Base-by-base conservation (phyloP, 495 filamentous ascomycete species). In the Staphylotrichum longicolle region DNA sequence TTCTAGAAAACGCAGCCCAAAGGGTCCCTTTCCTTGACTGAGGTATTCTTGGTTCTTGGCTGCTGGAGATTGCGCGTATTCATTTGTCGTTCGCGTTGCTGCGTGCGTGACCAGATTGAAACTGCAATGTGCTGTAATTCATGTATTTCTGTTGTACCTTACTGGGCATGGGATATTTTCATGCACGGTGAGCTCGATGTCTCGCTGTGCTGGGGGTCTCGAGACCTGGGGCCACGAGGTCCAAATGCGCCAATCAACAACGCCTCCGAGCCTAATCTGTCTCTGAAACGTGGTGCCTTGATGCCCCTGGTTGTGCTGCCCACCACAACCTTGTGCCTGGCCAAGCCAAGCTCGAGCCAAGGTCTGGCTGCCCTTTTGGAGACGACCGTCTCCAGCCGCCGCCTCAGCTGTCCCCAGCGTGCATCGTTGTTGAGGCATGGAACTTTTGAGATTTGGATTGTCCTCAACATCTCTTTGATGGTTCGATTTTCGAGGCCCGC, bases 261-360 rank as follows among this genome's bases (percentile, higher is more conserved):
- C 8, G 15, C 9, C n/a, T 4, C 35, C 35, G 34, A 27, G 35
- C 37, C 15, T 8, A 30, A 42, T 54, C 7, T 32, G 9, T 10
- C 12, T 42, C 52, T 55, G 52, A 55, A 42, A 55, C 52, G 12
- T 55, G 52, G 39, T 42, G 52, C 39, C 51, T 30, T 33, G 51
- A 42, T 54, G 6, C 27, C 27, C 51, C 37, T 54, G 35, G 6
- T 39, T 6, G 6, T 10, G 37, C 37, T 10, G 10, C 37, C 10
- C 37, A 39, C 37, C 37, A 39, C 37, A 6, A 39, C n/a, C 5
- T 2, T 54, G 51, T 54, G 37, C 51, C 37, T 55, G 52, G 37
- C 7, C 5, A 10, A 42, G 7, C 20, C 20, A 27, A 27, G 20
- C 20, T 27, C 20, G 20, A 27, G 5, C 11, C 52, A 32, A 33